Base-by-base conservation (phyloP, 2,329 filamentous ascomycete species). In the Xylaria sp. region DNA sequence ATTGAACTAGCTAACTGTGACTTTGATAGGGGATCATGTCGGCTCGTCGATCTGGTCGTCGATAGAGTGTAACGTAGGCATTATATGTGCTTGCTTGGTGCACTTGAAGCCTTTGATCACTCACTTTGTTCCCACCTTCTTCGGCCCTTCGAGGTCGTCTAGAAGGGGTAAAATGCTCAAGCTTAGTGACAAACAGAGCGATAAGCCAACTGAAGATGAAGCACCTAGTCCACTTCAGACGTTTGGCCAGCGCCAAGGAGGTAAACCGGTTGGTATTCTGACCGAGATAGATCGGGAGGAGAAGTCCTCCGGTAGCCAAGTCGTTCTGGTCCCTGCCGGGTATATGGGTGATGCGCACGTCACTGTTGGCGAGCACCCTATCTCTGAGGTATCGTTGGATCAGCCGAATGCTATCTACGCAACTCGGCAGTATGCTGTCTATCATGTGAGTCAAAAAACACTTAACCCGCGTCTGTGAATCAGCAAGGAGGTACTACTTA, bases 121-220 rank as follows among this genome's bases (percentile, higher is more conserved):
- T 8, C 34, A 44, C 5, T 34, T 59, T 12, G 18, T 25, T 58
- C 76, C 86, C 23, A 18, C 32, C 5, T 28, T 44, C 6, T 46
- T 50, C 3, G 44, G 32, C 9, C 32, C 46, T 41, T 65, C 52
- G 1, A 34, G 23, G 28, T 44, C 62, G 9, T 65, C 52, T 10
- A 57, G 34, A 25, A n/a, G 62, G 32, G 54, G 54, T 18, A 32
- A 32, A 20, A 57, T 58, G 52, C 3, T 57, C 10, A 57, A 37
- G 23, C 32, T 65, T 32, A 65, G 62, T 54, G 62, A 65, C 34
- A 58, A 58, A 20, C 62, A 50, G 3, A 65, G 62, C 54, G 62
- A 65, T 9, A 58, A 58, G 32, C 62, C 39, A 1, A 57, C 28
- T 44, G 62, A 65, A 13, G 52, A 58, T 51, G 18, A 5, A 2